These are phyloP conservation scores for Mitragyna speciosa DNA, from an alignment of 257 asterid species.

Conservation along the genomic window DNA sequence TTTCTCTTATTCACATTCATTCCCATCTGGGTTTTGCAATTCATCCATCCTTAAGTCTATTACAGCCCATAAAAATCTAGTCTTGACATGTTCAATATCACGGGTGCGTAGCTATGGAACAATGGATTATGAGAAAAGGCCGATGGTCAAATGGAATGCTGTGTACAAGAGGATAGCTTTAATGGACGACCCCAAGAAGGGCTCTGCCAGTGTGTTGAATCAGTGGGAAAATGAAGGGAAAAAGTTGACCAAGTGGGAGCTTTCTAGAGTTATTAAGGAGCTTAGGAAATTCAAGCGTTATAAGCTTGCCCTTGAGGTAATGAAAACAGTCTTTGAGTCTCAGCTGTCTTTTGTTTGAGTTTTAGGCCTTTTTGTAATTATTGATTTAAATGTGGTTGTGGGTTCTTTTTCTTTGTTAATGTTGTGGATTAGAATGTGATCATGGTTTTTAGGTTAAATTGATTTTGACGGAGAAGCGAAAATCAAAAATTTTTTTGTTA, in stretches of 20 bases:
- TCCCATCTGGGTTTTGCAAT: constrained; percentile 50
- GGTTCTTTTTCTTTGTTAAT: background rate
- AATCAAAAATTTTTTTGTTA: background rate
- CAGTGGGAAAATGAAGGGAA: constrained; percentile 70
- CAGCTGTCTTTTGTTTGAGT: background rate
- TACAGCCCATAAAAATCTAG: constrained; percentile 32
- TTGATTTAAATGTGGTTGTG: background rate
- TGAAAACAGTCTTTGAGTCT: background rate
- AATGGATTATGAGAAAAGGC: constrained; percentile 58
- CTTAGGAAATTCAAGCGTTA: constrained; percentile 76
- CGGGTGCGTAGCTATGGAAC: constrained; percentile 60
- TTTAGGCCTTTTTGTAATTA: background rate
- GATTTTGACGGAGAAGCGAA: background rate
- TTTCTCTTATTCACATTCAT: constrained; percentile 40
- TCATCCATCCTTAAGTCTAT: constrained; percentile 34
- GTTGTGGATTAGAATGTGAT: background rate
- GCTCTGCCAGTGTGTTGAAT: constrained; percentile 65
- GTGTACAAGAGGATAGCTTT: constrained; percentile 59
- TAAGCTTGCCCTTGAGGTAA: constrained; percentile 80
- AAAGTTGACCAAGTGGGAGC: constrained; percentile 66
- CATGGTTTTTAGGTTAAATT: background rate
- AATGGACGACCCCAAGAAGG: constrained; percentile 46
- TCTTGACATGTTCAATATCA: constrained; percentile 50
- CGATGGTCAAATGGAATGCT: constrained; percentile 55
- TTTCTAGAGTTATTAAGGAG: constrained; percentile 71